These are phyloP conservation scores for Primulina tabacum DNA, from an alignment of 257 asterid genomes.

Conservation along the genomic window DNA sequence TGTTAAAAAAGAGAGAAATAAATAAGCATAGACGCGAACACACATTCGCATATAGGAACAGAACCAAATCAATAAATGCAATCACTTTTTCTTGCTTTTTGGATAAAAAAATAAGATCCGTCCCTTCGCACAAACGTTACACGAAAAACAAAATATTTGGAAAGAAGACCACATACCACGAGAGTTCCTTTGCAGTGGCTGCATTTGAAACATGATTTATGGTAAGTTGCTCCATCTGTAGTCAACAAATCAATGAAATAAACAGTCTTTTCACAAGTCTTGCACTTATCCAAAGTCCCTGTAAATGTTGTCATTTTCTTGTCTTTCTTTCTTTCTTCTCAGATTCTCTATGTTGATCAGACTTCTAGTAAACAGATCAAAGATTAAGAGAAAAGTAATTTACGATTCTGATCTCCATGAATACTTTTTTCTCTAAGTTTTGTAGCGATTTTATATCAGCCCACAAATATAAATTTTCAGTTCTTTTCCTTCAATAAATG, in stretches of 20 bases:
- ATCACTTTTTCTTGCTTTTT: neutral
- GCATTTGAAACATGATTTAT: conserved; percentile 65
- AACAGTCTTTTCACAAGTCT: conserved; percentile 60
- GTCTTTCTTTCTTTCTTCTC: neutral
- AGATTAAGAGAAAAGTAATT: neutral
- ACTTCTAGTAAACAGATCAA: neutral
- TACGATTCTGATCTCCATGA: neutral
- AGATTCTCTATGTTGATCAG: neutral
- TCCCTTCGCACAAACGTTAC: too few species aligned
- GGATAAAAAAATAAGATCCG: neutral
- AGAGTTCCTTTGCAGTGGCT: conserved; percentile 54
- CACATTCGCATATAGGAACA: neutral
- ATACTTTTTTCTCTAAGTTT: neutral
- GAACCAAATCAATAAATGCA: neutral
- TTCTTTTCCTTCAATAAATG: neutral
- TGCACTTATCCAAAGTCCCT: conserved; percentile 42
- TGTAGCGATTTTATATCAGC: neutral
- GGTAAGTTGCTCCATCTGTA: conserved; percentile 54
- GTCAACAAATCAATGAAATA: conserved; percentile 60
- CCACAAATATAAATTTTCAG: neutral
- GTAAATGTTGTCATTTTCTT: conserved; percentile 21
- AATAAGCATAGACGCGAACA: neutral
- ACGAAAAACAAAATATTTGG: neutral
- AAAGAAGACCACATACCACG: conserved; percentile 34
- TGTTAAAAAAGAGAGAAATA: too few species aligned